These are phyloP conservation scores for Buxus sempervirens DNA, from an alignment of 164 flowering plant genomes.

Conservation along the genomic window DNA sequence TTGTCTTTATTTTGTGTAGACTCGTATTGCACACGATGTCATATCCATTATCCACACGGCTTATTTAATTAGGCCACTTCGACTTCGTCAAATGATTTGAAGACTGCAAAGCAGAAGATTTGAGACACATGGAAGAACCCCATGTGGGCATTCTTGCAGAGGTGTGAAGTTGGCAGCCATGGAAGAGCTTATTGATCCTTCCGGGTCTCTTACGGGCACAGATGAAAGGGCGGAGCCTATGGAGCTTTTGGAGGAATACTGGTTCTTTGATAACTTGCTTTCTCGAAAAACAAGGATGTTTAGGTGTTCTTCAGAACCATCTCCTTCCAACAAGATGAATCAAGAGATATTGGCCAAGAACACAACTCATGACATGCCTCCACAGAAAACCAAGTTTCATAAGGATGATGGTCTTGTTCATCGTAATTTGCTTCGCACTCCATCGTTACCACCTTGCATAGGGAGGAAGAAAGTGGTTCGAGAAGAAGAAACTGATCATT, in stretches of 20 bases:
- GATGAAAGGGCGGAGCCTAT: conserved; percentile 22
- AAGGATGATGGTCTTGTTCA: conserved; percentile 9
- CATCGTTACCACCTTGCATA: conserved; percentile 41
- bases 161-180: conserved; percentile 9
- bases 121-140: background rate
- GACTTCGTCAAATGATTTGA: background rate
- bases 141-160: conserved; percentile 2
- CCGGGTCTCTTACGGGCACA: conserved; percentile 7
- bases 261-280: conserved; percentile 58
- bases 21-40: conserved; percentile 13
- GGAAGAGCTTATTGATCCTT: conserved; percentile 14
- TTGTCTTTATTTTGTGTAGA: background rate
- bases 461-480: conserved; percentile 20
- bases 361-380: background rate
- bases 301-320: conserved; percentile 38
- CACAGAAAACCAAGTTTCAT: background rate
- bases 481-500: conserved; percentile 19
- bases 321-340: conserved; percentile 19
- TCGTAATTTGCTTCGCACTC: conserved; percentile 27
- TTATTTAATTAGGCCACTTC: conserved; percentile 4
- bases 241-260: conserved; percentile 52
- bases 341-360: conserved; percentile 16
- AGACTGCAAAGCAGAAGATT: background rate
- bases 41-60: conserved; percentile 20
- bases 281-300: conserved; percentile 15